phyloP scores from a whole-genome alignment of 768 basidiomycete genomes.

The Phanerodontia chrysosporium region DNA sequence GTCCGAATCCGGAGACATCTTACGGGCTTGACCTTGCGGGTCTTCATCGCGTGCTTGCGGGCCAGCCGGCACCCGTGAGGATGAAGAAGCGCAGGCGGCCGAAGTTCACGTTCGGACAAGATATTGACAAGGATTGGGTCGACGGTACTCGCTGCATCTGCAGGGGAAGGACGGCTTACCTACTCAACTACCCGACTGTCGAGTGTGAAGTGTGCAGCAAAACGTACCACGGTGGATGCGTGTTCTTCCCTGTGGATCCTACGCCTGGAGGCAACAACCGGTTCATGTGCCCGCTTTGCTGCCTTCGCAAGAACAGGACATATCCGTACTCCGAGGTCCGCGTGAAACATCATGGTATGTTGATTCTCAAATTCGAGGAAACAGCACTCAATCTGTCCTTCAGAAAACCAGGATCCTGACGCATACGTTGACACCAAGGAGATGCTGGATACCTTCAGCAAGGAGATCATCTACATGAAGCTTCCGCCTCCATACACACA shows the following conservation, averaged over 20 bases:
- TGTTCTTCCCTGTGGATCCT: conserved; percentile 59
- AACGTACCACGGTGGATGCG: conserved; percentile 70
- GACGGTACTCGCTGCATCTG: conserved; percentile 82
- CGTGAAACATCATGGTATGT: conserved; percentile 59
- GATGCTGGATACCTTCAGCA: conserved; percentile 74
- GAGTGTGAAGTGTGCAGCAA: conserved; percentile 64
- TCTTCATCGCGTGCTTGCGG: conserved; percentile 75
- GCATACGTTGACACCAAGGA: conserved; percentile 66
- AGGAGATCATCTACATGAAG: conserved; percentile 65
- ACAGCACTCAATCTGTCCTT: conserved; percentile 14
- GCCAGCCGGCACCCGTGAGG: conserved; percentile 47
- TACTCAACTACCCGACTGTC: conserved; percentile 58
- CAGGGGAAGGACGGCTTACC: conserved; percentile 59
- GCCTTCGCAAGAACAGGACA: conserved; percentile 63
- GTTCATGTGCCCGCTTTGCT: conserved; percentile 78
- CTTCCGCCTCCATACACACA: conserved; percentile 58
- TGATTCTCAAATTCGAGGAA: background rate
- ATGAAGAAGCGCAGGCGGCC: conserved; percentile 56
- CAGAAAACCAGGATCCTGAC: conserved; percentile 47
- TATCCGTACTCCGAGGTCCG: conserved; percentile 78
- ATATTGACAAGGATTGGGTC: conserved; percentile 65
- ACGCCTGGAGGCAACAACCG: conserved; percentile 26
- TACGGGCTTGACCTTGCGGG: conserved; percentile 82
- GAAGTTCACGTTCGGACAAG: conserved; percentile 72
- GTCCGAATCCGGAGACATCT: conserved; percentile 74